Conservation (phyloP, 2,329 filamentous ascomycete genomes). For the Fusarium sp. region DNA sequence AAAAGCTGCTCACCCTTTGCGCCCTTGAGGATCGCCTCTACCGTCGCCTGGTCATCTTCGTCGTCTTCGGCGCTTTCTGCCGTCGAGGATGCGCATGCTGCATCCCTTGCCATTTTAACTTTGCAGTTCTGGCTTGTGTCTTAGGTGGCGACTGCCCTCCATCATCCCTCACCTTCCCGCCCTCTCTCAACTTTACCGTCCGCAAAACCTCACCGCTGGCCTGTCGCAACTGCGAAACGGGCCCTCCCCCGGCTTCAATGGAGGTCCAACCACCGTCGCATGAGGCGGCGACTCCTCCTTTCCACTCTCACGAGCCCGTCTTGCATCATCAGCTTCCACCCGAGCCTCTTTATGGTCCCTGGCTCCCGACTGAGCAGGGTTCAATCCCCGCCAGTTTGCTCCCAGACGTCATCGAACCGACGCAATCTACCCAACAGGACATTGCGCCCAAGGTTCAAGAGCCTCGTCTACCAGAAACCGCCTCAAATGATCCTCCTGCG, state of each 20-base stretch:
- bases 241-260: constrained; percentile 32
- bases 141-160: constrained; percentile 33
- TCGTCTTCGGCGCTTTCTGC: neutral
- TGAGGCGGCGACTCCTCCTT: constrained; percentile 11
- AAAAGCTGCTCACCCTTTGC: neutral
- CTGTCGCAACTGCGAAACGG: constrained; percentile 32
- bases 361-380: constrained; percentile 24
- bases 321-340: constrained; percentile 8
- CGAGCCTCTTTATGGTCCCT: constrained; percentile 14
- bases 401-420: constrained; percentile 32
- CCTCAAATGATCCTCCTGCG: constrained; percentile 8
- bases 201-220: constrained; percentile 11
- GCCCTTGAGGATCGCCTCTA: neutral
- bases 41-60: neutral
- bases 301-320: constrained; percentile 21
- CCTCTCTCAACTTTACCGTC: constrained; percentile 13
- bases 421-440: constrained; percentile 11
- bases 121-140: constrained; percentile 26
- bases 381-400: constrained; percentile 27
- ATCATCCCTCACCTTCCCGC: constrained; percentile 22
- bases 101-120: constrained; percentile 3
- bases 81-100: constrained; percentile 22
- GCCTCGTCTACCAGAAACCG: neutral
- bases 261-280: constrained; percentile 33
- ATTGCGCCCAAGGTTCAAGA: constrained; percentile 8